Evolutionary conservation across 495 filamentous ascomycete species (phyloP), one percentile per base, ranked within the genome.

Genomic region (Aspergillus kassunensis): DNA sequence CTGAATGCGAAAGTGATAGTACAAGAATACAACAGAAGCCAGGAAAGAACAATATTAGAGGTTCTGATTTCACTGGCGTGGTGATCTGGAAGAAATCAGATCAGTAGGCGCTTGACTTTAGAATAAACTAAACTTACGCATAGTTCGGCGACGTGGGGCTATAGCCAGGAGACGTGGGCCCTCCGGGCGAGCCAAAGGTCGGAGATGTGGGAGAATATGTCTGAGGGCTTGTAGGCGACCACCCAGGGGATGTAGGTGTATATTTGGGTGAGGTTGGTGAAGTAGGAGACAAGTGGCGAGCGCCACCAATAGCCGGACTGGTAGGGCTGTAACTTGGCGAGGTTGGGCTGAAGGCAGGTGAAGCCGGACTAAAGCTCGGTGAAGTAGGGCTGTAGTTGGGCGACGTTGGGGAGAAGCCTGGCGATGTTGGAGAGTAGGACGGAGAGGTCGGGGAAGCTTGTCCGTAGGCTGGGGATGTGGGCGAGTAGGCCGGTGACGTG

Each of bases 361-460:
- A 82, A 12, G 82, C 79, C 21, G 82, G 80, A 55, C 75, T 80
- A 63, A 82, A 83, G 56, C 66, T 78, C 12, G 82, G 82, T n/a
- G 79, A 83, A 13, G 83, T 82, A 6, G 83, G 83, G 34, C 76
- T 81, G 61, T 83, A 84, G 19, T 75, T 77, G 4, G 79, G 79
- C 48, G 82, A 85, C 0, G 87, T 90, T 1, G 90, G 88, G 16
- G 85, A 90, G 65, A 90, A 92, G 43, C 74, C 85, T 25, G 91
- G 91, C 34, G 89, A 95, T 0, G 89, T 91, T 0, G 90, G 90
- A 57, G 85, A 90, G 64, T 90, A 92, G 36, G 78, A 83, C 9
- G 88, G 88, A 2, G 79, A 83, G 0, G 83, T 83, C 7, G 84
- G 85, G 2, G 84, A 87, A 11, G 73, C 78, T 44, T 77, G 84